Evolutionary conservation across 345 rosid species (phyloP).

Genomic region (Populus nigra): DNA sequence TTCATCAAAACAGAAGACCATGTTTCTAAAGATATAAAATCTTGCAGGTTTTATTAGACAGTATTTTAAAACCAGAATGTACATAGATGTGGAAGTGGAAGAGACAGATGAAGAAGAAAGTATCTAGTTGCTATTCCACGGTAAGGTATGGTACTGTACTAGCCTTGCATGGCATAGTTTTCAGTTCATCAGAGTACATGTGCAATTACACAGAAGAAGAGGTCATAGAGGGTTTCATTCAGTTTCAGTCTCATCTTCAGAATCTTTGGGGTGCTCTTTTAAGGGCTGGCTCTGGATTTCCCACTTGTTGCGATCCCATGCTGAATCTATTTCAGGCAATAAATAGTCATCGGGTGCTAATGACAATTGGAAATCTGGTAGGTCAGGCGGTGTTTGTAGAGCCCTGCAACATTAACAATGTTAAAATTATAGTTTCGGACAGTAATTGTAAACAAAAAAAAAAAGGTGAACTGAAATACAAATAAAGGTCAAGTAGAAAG

Average conservation of each 20-base stretch:
- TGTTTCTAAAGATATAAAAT: background rate
- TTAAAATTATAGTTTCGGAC: background rate
- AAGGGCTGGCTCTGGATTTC: constrained; percentile 51
- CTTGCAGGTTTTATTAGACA: background rate
- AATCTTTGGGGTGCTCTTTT: constrained; percentile 60
- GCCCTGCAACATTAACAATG: constrained; percentile 44
- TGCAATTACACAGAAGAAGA: background rate
- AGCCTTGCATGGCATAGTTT: background rate
- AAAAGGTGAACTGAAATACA: background rate
- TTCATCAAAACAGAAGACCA: background rate
- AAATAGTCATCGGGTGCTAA: constrained; percentile 69
- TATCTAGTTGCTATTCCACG: background rate
- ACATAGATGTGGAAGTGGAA: background rate
- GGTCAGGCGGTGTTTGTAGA: constrained; percentile 70
- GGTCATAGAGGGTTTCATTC: constrained; percentile 15
- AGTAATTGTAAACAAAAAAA: background rate
- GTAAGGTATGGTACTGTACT: background rate
- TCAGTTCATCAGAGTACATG: background rate
- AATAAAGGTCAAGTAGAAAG: background rate
- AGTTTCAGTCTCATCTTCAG: constrained; percentile 42
- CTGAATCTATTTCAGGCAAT: constrained; percentile 59
- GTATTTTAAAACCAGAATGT: background rate
- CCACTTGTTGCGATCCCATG: constrained; percentile 54
- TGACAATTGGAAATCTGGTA: constrained; percentile 84
- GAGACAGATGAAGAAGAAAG: background rate